A percentile compares a stretch with the other conserved stretches of the same genome.
Conservation (phyloP, 2,329 filamentous ascomycete species). For the Aspergillus sojae region DNA sequence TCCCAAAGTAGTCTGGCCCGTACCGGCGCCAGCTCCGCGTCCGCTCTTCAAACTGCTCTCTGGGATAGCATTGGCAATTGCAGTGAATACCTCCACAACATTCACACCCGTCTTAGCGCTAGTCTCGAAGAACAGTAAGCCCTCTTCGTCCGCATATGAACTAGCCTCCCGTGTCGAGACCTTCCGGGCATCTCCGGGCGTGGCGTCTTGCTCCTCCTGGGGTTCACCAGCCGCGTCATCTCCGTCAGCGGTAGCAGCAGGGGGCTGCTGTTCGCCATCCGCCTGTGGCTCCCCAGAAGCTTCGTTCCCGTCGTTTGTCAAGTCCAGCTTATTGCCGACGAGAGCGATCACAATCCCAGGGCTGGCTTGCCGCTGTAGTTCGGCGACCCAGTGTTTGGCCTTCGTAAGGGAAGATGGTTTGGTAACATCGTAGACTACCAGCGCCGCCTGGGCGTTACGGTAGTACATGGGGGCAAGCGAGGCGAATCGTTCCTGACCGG, state of each 20-base stretch:
- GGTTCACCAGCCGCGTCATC: slow-evolving; percentile 52
- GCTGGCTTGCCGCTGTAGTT: slow-evolving; percentile 92
- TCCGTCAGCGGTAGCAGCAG: slow-evolving; percentile 31
- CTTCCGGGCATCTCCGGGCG: slow-evolving; percentile 76
- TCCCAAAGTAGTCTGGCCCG: slow-evolving; percentile 63
- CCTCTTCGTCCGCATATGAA: slow-evolving; percentile 91
- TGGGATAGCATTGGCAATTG: slow-evolving; percentile 96
- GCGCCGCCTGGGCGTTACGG: slow-evolving; percentile 94
- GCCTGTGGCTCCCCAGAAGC: slow-evolving; percentile 32
- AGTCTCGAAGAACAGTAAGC: slow-evolving; percentile 94
- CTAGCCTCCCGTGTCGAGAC: slow-evolving; percentile 89
- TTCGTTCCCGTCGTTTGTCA: slow-evolving; percentile 65
- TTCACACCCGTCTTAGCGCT: slow-evolving; percentile 95
- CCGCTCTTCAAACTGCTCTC: slow-evolving; percentile 93
- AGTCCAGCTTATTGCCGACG: slow-evolving; percentile 94
- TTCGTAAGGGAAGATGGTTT: slow-evolving; percentile 94
- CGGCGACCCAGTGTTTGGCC: slow-evolving; percentile 98
- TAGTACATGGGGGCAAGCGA: slow-evolving; percentile 99
- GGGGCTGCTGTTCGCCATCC: slow-evolving; percentile 43
- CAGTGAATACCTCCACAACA: slow-evolving; percentile 94
- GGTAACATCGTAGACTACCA: slow-evolving; percentile 98
- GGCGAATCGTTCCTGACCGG: slow-evolving; percentile 95
- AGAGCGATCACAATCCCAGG: slow-evolving; percentile 96
- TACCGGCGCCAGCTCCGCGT: slow-evolving; percentile 67
- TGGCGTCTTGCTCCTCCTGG: slow-evolving; percentile 60